A percentile compares a stretch with the other conserved stretches of the same genome.
Evolutionary conservation across 129 eudicot genomes (phyloP).

Genomic region (sunflower (Helianthus annuus)): HanXRQr2.0-SUNRISE NC_035448.2:73680017-73680516

Average conservation of each 20-base stretch:
- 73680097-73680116: background rate
- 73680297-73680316: slow-evolving; percentile 40
- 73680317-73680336: slow-evolving; percentile 38
- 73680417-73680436: slow-evolving; percentile 61
- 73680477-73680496: slow-evolving; percentile 72
- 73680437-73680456: slow-evolving; percentile 55
- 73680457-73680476: slow-evolving; percentile 57
- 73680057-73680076: background rate
- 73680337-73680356: slow-evolving; percentile 50
- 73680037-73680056: too few species aligned
- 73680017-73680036: too few species aligned
- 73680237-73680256: slow-evolving; percentile 16
- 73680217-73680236: background rate
- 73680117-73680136: too few species aligned
- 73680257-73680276: background rate
- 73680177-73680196: too few species aligned
- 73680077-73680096: background rate
- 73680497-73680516: slow-evolving; percentile 52
- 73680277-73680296: slow-evolving; percentile 21
- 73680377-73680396: slow-evolving; percentile 51
- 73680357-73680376: slow-evolving; percentile 63
- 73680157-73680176: too few species aligned
- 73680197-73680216: too few species aligned
- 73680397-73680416: slow-evolving; percentile 64
- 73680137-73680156: too few species aligned